Evolutionary conservation across 139 green algal genomes (phyloP), one percentile per base, ranked within the genome.

Genomic region (Eudorina sp.): DNA sequence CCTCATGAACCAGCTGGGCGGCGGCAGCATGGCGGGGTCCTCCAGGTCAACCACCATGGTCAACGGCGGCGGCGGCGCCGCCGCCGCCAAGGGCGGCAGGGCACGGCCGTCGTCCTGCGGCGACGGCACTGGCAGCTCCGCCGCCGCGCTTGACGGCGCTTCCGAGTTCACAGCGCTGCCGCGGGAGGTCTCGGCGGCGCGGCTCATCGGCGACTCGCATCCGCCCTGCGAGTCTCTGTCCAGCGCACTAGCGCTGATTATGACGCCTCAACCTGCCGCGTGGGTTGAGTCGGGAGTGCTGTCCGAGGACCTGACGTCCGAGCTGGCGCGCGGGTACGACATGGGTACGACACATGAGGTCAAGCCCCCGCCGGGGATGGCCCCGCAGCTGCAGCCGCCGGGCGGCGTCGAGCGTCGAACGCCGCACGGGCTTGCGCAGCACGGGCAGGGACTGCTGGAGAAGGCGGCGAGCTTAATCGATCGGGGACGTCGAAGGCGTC

Each of bases 1-100:
- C 8, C 82, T 88, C 18, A 88, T 88, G 82, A 55, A 51, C 7
- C 82, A 88, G 66, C 82, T 88, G 66, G 82, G 82, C 13, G 38
- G n/a, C 19, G 60, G 29, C 38, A 27, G 23, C 48, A 6, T 13
- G 48, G 31, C 34, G 31, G n/a, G 25, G 27, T 27, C 72, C 27
- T 16, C 16, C 23, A 36, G 25, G 27, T 27, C 72, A 31, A 9
- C 16, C 23, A 36, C 73, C 27, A 23, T 48, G n/a, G 34, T 38
- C 13, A 25, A 45, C 45, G 19, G 45, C 70, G 40, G 64, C 64
- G 4, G 27, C 14, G 29, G 34, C 5, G 64, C 16, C 38, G 8
- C 9, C 40, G 70, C 8, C 70, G 11, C 8, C 70, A 55, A 29
- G 21, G 18, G 31, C 16, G 18, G n/a, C 62, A 72, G 6, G 21